These are phyloP conservation scores for Kwoniella europaea DNA, from an alignment of 768 basidiomycete species.

Conservation along the genomic window DNA sequence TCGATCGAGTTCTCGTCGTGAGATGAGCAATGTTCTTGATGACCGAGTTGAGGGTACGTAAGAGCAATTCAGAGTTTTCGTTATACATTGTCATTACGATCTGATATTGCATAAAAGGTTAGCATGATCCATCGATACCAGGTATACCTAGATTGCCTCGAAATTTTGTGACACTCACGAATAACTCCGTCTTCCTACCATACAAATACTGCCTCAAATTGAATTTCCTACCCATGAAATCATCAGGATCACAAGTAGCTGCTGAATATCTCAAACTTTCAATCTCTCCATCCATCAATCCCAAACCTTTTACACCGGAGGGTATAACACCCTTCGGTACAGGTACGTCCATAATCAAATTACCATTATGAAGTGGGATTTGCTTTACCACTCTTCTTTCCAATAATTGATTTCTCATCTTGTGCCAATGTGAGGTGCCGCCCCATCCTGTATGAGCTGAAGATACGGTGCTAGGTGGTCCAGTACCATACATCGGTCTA, in stretches of 20 bases:
- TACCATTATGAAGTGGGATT: slow-evolving; percentile 79
- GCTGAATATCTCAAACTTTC: slow-evolving; percentile 48
- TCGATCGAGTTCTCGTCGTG: slow-evolving; percentile 54
- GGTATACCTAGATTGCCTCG: too few species aligned
- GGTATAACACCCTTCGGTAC: slow-evolving; percentile 80
- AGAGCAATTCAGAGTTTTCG: slow-evolving; percentile 49
- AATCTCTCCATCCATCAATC: slow-evolving; percentile 53
- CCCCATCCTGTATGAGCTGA: slow-evolving; percentile 11
- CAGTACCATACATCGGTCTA: slow-evolving; percentile 22
- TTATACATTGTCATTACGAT: slow-evolving; percentile 58
- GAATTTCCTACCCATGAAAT: slow-evolving; percentile 68
- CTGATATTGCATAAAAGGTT: slow-evolving; percentile 10
- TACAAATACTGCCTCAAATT: slow-evolving; percentile 78
- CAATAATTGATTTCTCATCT: slow-evolving; percentile 45
- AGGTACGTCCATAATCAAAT: slow-evolving; percentile 79
- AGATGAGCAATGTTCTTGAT: slow-evolving; percentile 60
- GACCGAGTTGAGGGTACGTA: slow-evolving; percentile 52
- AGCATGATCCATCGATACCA: too few species aligned
- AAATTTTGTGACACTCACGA: slow-evolving; percentile 33
- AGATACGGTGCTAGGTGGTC: slow-evolving; percentile 12
- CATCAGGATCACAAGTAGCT: slow-evolving; percentile 55
- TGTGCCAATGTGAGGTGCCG: slow-evolving; percentile 49
- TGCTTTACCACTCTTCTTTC: slow-evolving; percentile 60
- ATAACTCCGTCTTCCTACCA: slow-evolving; percentile 59
- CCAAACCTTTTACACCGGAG: slow-evolving; percentile 33